Evolutionary conservation across 768 basidiomycete genomes (phyloP).

Genomic region (Candolleomyces aberdarensis): DNA sequence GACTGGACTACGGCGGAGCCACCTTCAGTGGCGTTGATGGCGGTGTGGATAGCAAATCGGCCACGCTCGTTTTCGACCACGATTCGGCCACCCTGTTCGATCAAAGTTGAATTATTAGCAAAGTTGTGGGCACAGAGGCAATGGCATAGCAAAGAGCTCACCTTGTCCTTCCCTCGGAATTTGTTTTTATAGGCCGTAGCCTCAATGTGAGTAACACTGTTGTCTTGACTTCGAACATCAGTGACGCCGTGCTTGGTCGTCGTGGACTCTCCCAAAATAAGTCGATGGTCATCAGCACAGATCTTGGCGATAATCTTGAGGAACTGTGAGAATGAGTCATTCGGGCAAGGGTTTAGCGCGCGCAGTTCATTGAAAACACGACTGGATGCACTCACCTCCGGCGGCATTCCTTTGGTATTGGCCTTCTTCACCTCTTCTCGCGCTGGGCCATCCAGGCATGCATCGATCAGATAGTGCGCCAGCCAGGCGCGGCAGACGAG

Average conservation of each 20-base stretch:
- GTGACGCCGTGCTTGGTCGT: conserved; percentile 40
- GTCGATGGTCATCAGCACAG: conserved; percentile 40
- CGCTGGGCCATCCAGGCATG: conserved; percentile 38
- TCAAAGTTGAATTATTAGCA: neutral
- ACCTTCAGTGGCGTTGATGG: conserved; percentile 20
- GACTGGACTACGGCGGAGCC: conserved; percentile 18
- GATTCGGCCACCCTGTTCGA: conserved; percentile 27
- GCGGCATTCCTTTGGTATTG: conserved; percentile 36
- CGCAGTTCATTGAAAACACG: neutral
- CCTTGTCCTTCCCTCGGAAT: conserved; percentile 31
- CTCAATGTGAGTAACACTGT: conserved; percentile 1
- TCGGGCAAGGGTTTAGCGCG: neutral
- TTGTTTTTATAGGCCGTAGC: conserved; percentile 15
- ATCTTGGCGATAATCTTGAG: conserved; percentile 45
- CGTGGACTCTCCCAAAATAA: conserved; percentile 46
- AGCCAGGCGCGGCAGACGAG: conserved; percentile 48
- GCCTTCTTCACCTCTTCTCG: conserved; percentile 43
- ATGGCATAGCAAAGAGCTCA: conserved; percentile 16
- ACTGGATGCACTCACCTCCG: conserved; percentile 27
- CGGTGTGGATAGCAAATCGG: conserved; percentile 15
- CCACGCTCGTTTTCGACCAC: conserved; percentile 43
- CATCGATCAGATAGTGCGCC: conserved; percentile 41
- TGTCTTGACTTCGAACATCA: conserved; percentile 8
- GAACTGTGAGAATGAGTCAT: conserved; percentile 1
- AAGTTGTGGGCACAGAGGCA: no score